Conservation (phyloP, 495 filamentous ascomycete species). For the Evernia prunastri region DNA sequence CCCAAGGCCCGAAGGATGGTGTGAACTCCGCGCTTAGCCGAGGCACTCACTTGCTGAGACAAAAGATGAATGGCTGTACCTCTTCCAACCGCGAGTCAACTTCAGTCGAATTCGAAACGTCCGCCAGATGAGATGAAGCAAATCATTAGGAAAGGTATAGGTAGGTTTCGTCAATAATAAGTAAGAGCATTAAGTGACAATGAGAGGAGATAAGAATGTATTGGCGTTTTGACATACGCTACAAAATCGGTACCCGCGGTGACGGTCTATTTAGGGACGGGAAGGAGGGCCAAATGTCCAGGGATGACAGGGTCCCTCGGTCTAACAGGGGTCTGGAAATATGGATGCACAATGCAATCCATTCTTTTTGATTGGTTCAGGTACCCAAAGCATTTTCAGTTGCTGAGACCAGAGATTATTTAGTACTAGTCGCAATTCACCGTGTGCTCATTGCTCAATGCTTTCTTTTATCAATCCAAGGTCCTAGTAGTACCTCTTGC, state of each 20-base stretch:
- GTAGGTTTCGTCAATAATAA: background rate
- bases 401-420: too few species aligned
- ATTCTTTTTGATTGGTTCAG: too few species aligned
- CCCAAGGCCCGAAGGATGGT: background rate
- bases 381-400: too few species aligned
- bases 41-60: background rate
- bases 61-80: background rate
- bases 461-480: too few species aligned
- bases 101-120: background rate
- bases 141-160: background rate
- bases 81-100: background rate
- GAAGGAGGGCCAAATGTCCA: background rate
- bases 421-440: too few species aligned
- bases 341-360: too few species aligned
- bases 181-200: background rate
- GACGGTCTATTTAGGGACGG: background rate
- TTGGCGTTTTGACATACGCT: background rate
- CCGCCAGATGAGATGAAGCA: background rate
- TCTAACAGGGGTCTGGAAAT: background rate
- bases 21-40: background rate
- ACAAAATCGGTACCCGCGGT: background rate
- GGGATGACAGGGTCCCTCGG: too few species aligned
- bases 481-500: too few species aligned
- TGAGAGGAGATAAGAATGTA: background rate
- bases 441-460: too few species aligned